These are phyloP conservation scores for Aspergillus fijiensis DNA, from an alignment of 2,329 filamentous ascomycete genomes.

Conservation along the genomic window DNA sequence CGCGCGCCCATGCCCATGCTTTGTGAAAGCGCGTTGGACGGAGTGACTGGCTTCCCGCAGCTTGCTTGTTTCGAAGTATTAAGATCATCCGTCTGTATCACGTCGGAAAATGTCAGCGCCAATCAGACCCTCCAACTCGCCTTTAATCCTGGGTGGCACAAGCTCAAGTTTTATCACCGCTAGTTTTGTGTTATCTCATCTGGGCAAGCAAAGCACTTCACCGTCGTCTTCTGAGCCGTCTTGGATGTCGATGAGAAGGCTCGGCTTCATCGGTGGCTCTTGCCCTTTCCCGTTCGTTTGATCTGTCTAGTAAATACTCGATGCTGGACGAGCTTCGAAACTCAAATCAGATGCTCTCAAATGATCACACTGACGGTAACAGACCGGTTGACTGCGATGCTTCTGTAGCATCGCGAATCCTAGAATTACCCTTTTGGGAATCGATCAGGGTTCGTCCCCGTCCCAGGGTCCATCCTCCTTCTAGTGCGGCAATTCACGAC, in stretches of 20 bases:
- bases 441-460: background rate
- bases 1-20: no score
- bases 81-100: background rate
- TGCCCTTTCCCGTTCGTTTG: background rate
- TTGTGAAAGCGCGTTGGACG: background rate
- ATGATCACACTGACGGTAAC: background rate
- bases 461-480: background rate
- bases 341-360: background rate
- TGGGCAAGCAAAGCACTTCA: background rate
- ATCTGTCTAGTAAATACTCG: background rate
- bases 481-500: background rate
- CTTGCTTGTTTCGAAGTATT: background rate
- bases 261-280: background rate
- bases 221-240: background rate
- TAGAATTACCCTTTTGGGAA: background rate
- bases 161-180: background rate
- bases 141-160: constrained; percentile 3
- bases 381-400: background rate
- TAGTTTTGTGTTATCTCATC: background rate
- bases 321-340: background rate
- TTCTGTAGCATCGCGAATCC: background rate
- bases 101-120: background rate
- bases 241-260: background rate
- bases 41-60: background rate
- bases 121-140: background rate